Evolutionary conservation across 345 rosid genomes (phyloP).

Genomic region (Turritis glabra): DNA sequence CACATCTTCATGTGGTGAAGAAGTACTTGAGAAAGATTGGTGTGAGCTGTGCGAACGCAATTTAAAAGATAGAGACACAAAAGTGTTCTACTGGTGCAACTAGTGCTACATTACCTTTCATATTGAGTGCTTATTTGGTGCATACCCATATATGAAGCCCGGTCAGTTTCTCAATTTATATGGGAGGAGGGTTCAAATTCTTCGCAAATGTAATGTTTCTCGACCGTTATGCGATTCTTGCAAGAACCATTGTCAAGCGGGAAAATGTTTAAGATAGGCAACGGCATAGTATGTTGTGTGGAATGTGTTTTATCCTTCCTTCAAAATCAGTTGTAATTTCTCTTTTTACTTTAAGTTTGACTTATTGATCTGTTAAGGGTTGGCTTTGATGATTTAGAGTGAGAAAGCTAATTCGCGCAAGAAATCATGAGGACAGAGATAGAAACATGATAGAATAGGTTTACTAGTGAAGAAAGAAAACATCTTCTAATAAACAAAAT

Average conservation of each 20-base stretch:
- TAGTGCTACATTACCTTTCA: neutral
- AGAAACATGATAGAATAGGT: neutral
- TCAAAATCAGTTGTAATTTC: neutral
- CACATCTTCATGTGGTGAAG: neutral
- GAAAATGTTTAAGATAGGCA: neutral
- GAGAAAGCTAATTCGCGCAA: neutral
- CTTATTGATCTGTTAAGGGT: neutral
- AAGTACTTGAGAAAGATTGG: neutral
- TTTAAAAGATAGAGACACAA: neutral
- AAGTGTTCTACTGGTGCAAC: neutral
- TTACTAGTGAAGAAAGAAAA: neutral
- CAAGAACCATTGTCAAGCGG: neutral
- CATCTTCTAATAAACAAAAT: neutral
- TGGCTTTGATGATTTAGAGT: neutral
- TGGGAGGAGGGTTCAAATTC: neutral
- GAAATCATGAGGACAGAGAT: neutral
- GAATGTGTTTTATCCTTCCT: neutral
- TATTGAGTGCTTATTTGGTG: neutral
- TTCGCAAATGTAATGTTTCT: neutral
- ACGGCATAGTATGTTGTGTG: neutral
- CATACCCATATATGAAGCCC: neutral
- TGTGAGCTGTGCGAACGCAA: neutral
- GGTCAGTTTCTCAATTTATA: neutral
- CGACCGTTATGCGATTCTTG: neutral
- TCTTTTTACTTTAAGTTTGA: neutral